A percentile compares a stretch with the other conserved stretches of the same genome.
These are phyloP conservation scores for Rhododendron mucronatum DNA, from an alignment of 148 eudicot species.

Conservation along the genomic window DNA sequence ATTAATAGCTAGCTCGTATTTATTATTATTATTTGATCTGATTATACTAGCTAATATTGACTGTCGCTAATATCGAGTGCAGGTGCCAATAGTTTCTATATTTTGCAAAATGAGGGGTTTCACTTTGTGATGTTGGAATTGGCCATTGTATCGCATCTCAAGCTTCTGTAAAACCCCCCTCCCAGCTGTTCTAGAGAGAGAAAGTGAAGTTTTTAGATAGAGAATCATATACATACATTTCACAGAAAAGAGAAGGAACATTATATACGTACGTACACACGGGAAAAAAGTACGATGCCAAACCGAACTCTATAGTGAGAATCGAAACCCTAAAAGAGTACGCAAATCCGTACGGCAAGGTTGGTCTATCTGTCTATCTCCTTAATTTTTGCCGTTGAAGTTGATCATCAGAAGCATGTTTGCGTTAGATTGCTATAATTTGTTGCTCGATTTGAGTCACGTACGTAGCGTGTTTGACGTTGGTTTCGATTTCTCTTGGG, in stretches of 20 bases:
- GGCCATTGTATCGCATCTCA: not conserved
- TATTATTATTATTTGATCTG: too few relatives aligned
- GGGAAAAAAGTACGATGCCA: not conserved
- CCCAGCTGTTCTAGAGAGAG: not conserved
- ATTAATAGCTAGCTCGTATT: not conserved
- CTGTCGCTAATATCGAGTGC: not conserved
- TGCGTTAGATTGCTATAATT: not conserved
- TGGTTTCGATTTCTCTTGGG: not conserved
- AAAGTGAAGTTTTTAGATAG: not conserved
- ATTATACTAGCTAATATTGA: not conserved
- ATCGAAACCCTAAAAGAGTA: not conserved
- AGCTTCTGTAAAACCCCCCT: slow-evolving; percentile 7
- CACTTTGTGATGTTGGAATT: not conserved
- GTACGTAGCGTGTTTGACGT: not conserved
- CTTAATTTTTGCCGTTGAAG: not conserved
- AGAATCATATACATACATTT: not conserved
- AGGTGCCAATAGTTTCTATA: not conserved
- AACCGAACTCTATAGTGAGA: not conserved
- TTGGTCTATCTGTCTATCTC: not conserved
- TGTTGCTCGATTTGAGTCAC: slow-evolving; percentile 2
- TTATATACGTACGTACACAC: not conserved
- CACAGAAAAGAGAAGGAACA: not conserved
- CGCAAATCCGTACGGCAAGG: slow-evolving; percentile 8
- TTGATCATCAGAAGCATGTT: not conserved
- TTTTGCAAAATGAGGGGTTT: not conserved